Evolutionary conservation across 768 basidiomycete species (phyloP).

Genomic region (Cystofilobasidium macerans): DNA sequence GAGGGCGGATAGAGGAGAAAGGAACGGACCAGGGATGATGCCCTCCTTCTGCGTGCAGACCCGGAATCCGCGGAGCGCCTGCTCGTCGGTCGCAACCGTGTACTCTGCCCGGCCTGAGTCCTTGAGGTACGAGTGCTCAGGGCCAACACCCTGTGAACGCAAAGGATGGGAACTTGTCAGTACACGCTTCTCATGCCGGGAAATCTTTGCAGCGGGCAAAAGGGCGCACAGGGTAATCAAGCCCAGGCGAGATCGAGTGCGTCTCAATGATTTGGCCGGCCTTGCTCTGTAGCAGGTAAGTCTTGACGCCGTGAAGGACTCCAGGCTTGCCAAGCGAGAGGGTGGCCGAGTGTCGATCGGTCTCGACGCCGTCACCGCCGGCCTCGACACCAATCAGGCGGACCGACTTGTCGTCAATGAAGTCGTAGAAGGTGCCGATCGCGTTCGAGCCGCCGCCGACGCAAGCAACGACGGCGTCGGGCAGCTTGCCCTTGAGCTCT

Average conservation of each 20-base stretch:
- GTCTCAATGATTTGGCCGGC: constrained; percentile 93
- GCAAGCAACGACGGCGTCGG: constrained; percentile 88
- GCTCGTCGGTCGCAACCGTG: constrained; percentile 81
- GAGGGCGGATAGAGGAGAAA: neutral
- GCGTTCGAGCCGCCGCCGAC: constrained; percentile 97
- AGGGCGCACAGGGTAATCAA: constrained; percentile 54
- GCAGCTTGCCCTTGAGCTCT: constrained; percentile 66
- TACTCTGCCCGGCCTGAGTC: constrained; percentile 90
- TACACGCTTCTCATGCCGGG: too few relatives aligned
- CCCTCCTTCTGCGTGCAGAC: constrained; percentile 86
- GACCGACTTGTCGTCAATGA: constrained; percentile 77
- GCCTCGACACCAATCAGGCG: constrained; percentile 90
- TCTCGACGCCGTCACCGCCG: constrained; percentile 86
- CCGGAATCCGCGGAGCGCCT: constrained; percentile 84
- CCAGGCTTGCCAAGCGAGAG: constrained; percentile 82
- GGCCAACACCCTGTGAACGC: constrained; percentile 75
- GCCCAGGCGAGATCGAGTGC: constrained; percentile 88
- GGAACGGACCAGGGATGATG: constrained; percentile 68
- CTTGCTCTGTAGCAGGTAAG: constrained; percentile 80
- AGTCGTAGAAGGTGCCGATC: constrained; percentile 95
- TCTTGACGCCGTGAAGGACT: constrained; percentile 89
- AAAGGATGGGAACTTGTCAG: neutral
- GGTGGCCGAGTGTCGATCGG: constrained; percentile 82
- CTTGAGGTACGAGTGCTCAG: constrained; percentile 95
- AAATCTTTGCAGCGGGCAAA: neutral